These are phyloP conservation scores for Geosmithia flava DNA, from an alignment of 2,329 filamentous ascomycete genomes.

Conservation along the genomic window DNA sequence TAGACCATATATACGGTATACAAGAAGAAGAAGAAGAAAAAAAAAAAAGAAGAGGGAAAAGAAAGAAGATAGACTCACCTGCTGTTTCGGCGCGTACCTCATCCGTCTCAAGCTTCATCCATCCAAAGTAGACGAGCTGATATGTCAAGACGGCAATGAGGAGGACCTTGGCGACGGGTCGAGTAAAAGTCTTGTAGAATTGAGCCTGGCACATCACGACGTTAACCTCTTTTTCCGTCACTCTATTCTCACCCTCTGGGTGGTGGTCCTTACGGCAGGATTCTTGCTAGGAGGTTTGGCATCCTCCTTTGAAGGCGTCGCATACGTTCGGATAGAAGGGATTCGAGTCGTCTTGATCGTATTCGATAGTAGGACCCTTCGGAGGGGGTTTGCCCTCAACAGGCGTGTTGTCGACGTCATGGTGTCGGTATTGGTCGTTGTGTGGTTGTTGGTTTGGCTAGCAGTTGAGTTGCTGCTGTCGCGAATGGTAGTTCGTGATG, in stretches of 20 bases:
- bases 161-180: constrained; percentile 62
- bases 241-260: neutral
- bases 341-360: neutral
- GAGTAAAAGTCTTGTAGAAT: constrained; percentile 66
- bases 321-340: neutral
- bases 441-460: too few species aligned
- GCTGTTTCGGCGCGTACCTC: constrained; percentile 50
- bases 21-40: too few species aligned
- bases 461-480: too few species aligned
- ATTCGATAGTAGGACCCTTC: neutral
- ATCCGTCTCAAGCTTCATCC: constrained; percentile 61
- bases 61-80: constrained; percentile 25
- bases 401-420: constrained; percentile 1
- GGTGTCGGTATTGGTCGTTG: neutral
- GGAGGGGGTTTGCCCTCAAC: neutral
- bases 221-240: neutral
- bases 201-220: constrained; percentile 28
- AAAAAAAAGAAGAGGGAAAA: too few species aligned
- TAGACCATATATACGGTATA: too few species aligned
- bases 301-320: neutral
- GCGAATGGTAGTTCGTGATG: too few species aligned
- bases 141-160: constrained; percentile 68
- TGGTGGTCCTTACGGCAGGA: neutral
- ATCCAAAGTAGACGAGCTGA: constrained; percentile 63
- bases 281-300: constrained; percentile 1